phyloP scores from a whole-genome alignment of 768 basidiomycete genomes.

The Lactarius akahatsu region DNA sequence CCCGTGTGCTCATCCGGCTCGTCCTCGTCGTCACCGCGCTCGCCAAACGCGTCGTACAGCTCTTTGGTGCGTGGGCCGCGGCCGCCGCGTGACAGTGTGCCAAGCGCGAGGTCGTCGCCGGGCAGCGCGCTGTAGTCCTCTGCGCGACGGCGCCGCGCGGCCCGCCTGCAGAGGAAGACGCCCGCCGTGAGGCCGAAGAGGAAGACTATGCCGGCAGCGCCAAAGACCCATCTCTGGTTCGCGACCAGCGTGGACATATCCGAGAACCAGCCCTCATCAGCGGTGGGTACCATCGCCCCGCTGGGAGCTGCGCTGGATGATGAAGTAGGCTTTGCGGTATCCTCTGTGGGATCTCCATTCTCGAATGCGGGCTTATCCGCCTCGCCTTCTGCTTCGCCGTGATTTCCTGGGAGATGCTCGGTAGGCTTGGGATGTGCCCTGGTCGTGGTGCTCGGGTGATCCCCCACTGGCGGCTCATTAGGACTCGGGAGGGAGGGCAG shows the following conservation, averaged over 20 bases:
- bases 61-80: conserved; percentile 62
- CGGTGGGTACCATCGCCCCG: conserved; percentile 50
- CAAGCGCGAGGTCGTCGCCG: conserved; percentile 78
- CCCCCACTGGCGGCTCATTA: conserved; percentile 30
- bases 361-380: conserved; percentile 70
- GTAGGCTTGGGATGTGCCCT: conserved; percentile 84
- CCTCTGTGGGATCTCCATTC: conserved; percentile 35
- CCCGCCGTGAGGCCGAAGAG: conserved; percentile 69
- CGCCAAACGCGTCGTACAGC: conserved; percentile 95
- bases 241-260: conserved; percentile 70
- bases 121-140: conserved; percentile 60
- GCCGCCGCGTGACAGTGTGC: conserved; percentile 49
- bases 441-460: conserved; percentile 43
- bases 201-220: conserved; percentile 71
- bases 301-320: conserved; percentile 26
- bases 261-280: conserved; percentile 84
- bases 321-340: conserved; percentile 30
- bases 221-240: conserved; percentile 87
- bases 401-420: conserved; percentile 81
- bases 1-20: conserved; percentile 72
- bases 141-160: conserved; percentile 40
- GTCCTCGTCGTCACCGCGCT: conserved; percentile 78
- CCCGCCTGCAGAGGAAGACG: conserved; percentile 81
- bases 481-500: conserved; percentile 44
- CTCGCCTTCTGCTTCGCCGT: conserved; percentile 77